Evolutionary conservation across 768 basidiomycete genomes (phyloP), one percentile per base, ranked within the genome.

Genomic region (Coprinopsis strossmayeri): DNA sequence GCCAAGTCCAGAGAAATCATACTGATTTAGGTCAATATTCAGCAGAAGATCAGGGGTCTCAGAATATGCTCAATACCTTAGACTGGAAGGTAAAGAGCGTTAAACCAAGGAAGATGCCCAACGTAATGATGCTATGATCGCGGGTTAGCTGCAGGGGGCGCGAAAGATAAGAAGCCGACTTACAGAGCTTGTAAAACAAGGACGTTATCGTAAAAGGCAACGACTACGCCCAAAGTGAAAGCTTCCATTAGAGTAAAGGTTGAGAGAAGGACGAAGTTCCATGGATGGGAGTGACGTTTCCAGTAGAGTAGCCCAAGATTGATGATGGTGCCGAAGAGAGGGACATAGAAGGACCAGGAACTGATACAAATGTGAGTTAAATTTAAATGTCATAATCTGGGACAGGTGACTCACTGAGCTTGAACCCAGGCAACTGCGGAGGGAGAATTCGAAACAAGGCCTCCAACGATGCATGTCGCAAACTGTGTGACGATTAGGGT

Each of bases 81-180:
- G 88, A 90, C 64, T 95, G 93, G 63, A 96, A 73, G 0, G 96
- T 97, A 72, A 96, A 98, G 45, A 97, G 64, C 0, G 94, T 97
- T 53, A 99, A 68, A 4, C 94, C 96, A 34, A 91, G 65, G 77
- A 99, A 98, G 38, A 98, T 84, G 12, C 92, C 92, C 2, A 89
- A 69, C 0, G 94, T 96, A 59, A 97, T 91, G 45, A 95, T 65
- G 46, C 86, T 85, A 39, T n/a, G 27, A 25, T 20, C 12, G 48
- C 34, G 18, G 34, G 28, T 46, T 28, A 57, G 11, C 18, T 21
- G 59, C 26, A 57, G 49, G 48, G 3, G 11, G 1, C 9, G 25
- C 12, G 11, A 41, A 30, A 34, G 40, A n/a, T 26, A 40, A 41
- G 18, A 38, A 12, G 30, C 0, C 24, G 18, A 66, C 84, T 61